A percentile compares a stretch with the other conserved stretches of the same genome.
Conservation (phyloP, 345 rosid species). For the Gossypium sturtianum region DNA sequence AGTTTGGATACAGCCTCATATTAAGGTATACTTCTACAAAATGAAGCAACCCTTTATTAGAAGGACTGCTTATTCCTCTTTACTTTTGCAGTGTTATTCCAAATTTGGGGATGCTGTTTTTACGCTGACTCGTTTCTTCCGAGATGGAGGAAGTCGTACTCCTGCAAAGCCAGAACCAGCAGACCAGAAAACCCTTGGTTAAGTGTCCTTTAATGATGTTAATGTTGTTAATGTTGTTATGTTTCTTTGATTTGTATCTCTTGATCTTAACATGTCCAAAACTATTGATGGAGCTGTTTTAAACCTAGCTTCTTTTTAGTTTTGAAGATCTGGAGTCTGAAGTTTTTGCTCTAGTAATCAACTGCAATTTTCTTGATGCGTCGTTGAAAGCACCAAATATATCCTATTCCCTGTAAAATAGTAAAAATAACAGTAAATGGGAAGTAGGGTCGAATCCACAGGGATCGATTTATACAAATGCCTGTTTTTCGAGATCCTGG, state of each 20-base stretch:
- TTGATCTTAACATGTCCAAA: background rate
- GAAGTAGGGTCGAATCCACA: no score
- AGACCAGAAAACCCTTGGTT: constrained; percentile 42
- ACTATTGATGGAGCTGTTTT: background rate
- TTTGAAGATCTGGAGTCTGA: background rate
- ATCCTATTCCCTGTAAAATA: no score
- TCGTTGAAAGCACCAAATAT: no score
- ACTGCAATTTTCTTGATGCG: background rate
- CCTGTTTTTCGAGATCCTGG: no score
- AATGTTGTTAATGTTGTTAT: background rate
- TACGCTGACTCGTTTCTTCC: constrained; percentile 78
- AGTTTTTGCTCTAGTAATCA: background rate
- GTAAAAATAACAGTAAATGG: no score
- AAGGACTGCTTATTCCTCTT: constrained; percentile 20
- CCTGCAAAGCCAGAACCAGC: constrained; percentile 31
- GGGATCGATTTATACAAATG: no score
- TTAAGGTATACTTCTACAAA: constrained; percentile 47
- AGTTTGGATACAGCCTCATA: constrained; percentile 83
- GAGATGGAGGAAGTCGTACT: constrained; percentile 38
- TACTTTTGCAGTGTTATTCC: constrained; percentile 59
- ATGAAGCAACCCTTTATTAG: constrained; percentile 10
- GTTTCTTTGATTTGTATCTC: constrained; percentile 1
- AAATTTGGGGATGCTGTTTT: constrained; percentile 83
- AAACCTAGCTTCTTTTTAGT: background rate
- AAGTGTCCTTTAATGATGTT: constrained; percentile 24